Base-by-base conservation (phyloP, 1,284 basidiomycete genomes). In the Malassezia vespertilionis region DNA sequence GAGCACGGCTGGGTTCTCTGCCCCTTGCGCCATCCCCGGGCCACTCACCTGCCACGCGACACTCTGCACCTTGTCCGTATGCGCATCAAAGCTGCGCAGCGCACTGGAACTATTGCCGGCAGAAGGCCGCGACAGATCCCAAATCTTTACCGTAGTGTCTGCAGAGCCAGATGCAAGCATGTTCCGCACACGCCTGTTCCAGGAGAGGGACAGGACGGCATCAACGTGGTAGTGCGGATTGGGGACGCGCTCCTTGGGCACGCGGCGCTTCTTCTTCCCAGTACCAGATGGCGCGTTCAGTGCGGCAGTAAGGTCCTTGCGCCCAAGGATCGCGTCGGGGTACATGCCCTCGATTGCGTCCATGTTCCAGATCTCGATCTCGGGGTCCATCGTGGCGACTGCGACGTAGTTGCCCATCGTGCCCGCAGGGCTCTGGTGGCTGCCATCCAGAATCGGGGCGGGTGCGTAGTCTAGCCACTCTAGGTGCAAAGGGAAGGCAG, bases 391-490 rank as follows among this genome's bases (percentile, higher is more conserved):
- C 3, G 89, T 91, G 9, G 90, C 91, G 12, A 97, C 90, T 2
- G 93, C 93, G 57, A 99, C 82, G 71, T 84, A 96, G 73, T 83
- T 93, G 24, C 91, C 91, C 52, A 79, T 77, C 46, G 74, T 70
- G 34, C 53, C 44, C 22, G 53, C 54, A 74, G 75, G 11, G 7
- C 46, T 43, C 3, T 37, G 33, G 28, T 26, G 10, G 9, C 53
- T 53, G 23, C 60, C 60, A 14, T 47, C 48, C 6, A 34, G 12
- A 18, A 77, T 76, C 7, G 56, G 56, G 14, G 79, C 75, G 17
- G 87, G 85, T 10, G 82, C 78, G 71, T 89, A 96, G 72, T 97
- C 87, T 56, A 97, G 82, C 93, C 93, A 99, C 77, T 97, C 93
- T 49, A 99, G 82, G 64, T 91, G 96, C 50, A 99, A 82, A 3